Evolutionary conservation across 2,329 filamentous ascomycete species (phyloP).

Genomic region (Penicillium sp.): DNA sequence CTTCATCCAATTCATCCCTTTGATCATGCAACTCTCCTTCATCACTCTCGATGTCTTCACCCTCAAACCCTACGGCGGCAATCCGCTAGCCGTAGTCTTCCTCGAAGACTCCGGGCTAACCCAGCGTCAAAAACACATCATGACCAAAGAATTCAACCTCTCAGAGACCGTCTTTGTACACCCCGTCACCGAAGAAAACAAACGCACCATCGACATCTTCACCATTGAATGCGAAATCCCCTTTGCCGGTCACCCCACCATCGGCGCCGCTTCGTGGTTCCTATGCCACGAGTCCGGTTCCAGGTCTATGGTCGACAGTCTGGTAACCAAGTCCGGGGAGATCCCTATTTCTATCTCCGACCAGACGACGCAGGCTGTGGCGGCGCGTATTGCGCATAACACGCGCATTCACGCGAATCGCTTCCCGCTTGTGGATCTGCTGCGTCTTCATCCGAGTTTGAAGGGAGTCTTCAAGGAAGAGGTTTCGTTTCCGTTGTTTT

Average conservation of each 20-base stretch:
- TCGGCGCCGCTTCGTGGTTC: constrained; percentile 51
- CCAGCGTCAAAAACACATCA: constrained; percentile 49
- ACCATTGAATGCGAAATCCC: constrained; percentile 48
- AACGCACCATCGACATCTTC: constrained; percentile 50
- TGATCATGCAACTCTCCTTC: constrained; percentile 29
- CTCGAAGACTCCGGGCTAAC: constrained; percentile 37
- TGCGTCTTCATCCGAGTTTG: constrained; percentile 27
- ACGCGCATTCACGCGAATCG: constrained; percentile 31
- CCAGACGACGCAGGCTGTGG: constrained; percentile 17
- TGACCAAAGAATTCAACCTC: constrained; percentile 55
- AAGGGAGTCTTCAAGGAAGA: constrained; percentile 15
- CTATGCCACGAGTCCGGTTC: constrained; percentile 22
- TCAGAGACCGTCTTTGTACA: constrained; percentile 56
- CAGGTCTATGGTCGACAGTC: constrained; percentile 23
- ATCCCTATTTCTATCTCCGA: constrained; percentile 43
- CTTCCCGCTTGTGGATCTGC: constrained; percentile 23
- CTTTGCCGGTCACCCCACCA: constrained; percentile 56
- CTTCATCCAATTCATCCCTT: background rate
- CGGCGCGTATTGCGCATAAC: constrained; percentile 35
- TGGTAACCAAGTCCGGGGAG: constrained; percentile 55
- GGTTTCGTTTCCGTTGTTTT: constrained; percentile 30
- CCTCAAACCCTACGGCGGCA: constrained; percentile 43
- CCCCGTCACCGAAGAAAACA: constrained; percentile 10
- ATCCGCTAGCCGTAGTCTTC: constrained; percentile 54
- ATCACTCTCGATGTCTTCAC: constrained; percentile 44